Evolutionary conservation across 345 rosid genomes (phyloP).

Genomic region (Hibiscus trionum): DNA sequence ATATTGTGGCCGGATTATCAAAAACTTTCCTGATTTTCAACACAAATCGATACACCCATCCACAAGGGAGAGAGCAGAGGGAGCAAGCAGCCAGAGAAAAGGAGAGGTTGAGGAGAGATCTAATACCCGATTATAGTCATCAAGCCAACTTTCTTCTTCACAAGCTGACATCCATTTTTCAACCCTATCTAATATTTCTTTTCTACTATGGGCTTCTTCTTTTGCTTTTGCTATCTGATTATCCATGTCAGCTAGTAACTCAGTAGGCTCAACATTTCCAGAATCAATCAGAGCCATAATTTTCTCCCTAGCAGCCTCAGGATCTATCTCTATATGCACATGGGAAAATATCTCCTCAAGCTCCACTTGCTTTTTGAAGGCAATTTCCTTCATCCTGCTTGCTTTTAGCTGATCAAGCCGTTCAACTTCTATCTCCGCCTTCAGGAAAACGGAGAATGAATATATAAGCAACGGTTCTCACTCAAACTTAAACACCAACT

Average conservation of each 20-base stretch:
- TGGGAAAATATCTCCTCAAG: constrained; percentile 81
- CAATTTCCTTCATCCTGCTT: constrained; percentile 97
- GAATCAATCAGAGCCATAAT: no score
- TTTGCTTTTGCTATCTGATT: no score
- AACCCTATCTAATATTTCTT: no score
- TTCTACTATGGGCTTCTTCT: no score
- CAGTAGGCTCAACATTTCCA: no score
- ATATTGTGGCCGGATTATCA: no score
- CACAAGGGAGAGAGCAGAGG: neutral
- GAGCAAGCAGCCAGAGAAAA: no score
- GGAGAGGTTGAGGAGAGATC: no score
- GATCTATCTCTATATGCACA: constrained; percentile 78
- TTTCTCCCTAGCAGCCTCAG: constrained; percentile 81
- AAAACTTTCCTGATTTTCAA: neutral
- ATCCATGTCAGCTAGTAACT: no score
- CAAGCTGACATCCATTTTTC: no score
- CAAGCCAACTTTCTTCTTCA: no score
- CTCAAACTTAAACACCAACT: neutral
- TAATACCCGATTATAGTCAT: no score
- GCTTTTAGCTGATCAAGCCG: constrained; percentile 92
- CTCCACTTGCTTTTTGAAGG: constrained; percentile 84
- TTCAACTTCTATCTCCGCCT: constrained; percentile 95
- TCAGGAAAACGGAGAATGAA: constrained; percentile 10
- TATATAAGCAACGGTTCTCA: constrained; percentile 16
- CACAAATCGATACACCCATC: neutral